A percentile compares a stretch with the other conserved stretches of the same genome.
Evolutionary conservation across 1,284 basidiomycete species (phyloP).

Genomic region (Caloboletus inedulis): DNA sequence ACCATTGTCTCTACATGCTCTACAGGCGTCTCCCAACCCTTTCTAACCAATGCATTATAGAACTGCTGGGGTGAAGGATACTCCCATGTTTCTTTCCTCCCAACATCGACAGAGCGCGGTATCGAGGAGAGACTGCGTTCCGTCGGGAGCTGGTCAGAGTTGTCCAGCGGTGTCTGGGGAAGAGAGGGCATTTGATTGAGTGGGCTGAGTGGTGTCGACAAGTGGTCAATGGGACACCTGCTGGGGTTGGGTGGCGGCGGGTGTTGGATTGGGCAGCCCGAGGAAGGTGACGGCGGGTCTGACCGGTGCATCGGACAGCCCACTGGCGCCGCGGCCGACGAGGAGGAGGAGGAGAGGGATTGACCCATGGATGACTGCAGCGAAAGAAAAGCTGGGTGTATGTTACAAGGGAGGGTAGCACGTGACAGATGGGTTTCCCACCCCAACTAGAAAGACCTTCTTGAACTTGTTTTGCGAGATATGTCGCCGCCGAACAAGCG

Average conservation of each 20-base stretch:
- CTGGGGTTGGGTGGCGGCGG: background rate
- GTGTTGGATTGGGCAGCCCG: constrained; percentile 27
- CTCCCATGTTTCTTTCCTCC: constrained; percentile 62
- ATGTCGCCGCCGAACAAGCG: constrained; percentile 9
- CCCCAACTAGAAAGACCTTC: background rate
- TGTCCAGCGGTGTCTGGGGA: constrained; percentile 64
- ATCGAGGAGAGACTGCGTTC: constrained; percentile 82
- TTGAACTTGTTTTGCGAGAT: background rate
- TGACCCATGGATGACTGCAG: constrained; percentile 23
- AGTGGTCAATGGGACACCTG: constrained; percentile 49
- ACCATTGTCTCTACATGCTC: constrained; percentile 98
- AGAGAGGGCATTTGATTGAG: constrained; percentile 89
- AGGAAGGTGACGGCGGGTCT: constrained; percentile 1
- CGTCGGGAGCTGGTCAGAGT: constrained; percentile 65
- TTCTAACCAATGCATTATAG: constrained; percentile 94
- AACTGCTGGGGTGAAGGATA: constrained; percentile 99
- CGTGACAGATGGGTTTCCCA: constrained; percentile 15
- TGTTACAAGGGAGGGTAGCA: background rate
- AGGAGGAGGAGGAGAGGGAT: constrained; percentile 20
- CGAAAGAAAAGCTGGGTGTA: too few relatives aligned
- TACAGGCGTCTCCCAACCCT: constrained; percentile 98
- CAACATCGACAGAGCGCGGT: constrained; percentile 58
- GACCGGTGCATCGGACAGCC: constrained; percentile 11
- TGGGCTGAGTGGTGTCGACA: constrained; percentile 57
- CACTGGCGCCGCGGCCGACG: background rate